Evolutionary conservation across 148 eudicot species (phyloP), one percentile per base, ranked within the genome.

Genomic region (Beta vulgaris): DNA sequence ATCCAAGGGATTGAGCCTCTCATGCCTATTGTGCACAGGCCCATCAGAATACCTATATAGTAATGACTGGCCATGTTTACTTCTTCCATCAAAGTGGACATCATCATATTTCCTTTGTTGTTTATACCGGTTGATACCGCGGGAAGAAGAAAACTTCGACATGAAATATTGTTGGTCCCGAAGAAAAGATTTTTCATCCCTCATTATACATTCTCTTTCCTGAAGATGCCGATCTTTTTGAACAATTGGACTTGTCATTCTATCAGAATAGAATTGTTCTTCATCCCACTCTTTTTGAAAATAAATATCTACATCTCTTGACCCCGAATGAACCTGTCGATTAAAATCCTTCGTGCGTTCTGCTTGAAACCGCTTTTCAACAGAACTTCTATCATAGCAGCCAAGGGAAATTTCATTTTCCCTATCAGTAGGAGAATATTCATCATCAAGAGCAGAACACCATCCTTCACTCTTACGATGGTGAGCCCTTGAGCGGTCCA

Each of bases 211-310:
- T 67, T 73, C 77, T 73, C 67, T 73, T 42, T 78, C 73, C 19
- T 65, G 73, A 68, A 43, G 77, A 73, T 32, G 35, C 59, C 71
- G 49, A 39, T 78, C 77, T 54, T 72, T 73, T 37, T 34, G 58
- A 57, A 14, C 68, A 61, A 55, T 44, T 34, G 34, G 63, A 37
- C 59, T 73, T 44, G 71, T 65, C 57, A 51, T n/a, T 66, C 73
- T 78, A 63, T 67, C 73, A 16, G 51, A 67, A 78, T 10, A 66
- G 67, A 8, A 44, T 23, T 57, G 48, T 7, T 73, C 81, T 34
- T 73, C 68, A 35, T 78, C 76, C 72, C 81, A 73, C 67, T 53
- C 65, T 73, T 77, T 78, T 55, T 28, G 73, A 13, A 31, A 25
- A 57, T 21, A 29, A 9, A 43, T 67, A 58, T 32, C 65, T 18